Evolutionary conservation across 768 basidiomycete genomes (phyloP).

Genomic region (Termitomyces sp.): DNA sequence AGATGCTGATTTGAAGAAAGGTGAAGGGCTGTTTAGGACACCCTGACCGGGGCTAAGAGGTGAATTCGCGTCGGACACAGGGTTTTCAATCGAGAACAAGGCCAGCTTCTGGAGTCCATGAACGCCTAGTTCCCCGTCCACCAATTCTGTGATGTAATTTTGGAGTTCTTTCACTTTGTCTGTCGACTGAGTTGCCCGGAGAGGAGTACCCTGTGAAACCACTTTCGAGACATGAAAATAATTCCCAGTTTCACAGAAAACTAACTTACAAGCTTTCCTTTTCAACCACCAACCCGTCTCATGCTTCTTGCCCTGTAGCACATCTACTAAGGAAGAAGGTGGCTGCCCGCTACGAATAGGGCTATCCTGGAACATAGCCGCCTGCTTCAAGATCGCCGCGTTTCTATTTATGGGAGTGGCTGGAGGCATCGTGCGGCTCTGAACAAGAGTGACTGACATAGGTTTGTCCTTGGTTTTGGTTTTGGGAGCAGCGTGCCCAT

Average conservation of each 20-base stretch:
- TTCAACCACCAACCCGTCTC: constrained; percentile 87
- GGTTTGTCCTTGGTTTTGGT: constrained; percentile 40
- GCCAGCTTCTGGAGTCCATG: constrained; percentile 63
- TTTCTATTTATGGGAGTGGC: constrained; percentile 64
- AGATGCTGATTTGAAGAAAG: constrained; percentile 40
- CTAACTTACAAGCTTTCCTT: constrained; percentile 60
- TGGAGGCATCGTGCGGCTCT: constrained; percentile 36
- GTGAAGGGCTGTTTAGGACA: constrained; percentile 56
- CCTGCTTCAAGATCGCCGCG: constrained; percentile 63
- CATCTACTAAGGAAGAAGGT: constrained; percentile 64
- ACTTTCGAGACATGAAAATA: constrained; percentile 30
- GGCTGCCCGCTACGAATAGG: constrained; percentile 54
- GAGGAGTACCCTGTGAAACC: constrained; percentile 45
- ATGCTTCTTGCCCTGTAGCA: constrained; percentile 61
- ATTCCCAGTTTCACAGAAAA: not conserved
- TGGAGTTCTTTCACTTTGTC: constrained; percentile 51
- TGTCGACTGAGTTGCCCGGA: constrained; percentile 33
- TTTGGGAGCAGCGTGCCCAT: constrained; percentile 25
- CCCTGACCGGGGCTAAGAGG: constrained; percentile 53
- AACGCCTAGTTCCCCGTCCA: constrained; percentile 48
- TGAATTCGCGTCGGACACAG: constrained; percentile 49
- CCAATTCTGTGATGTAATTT: constrained; percentile 50
- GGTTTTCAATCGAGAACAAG: constrained; percentile 58
- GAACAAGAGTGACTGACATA: constrained; percentile 30
- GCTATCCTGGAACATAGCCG: constrained; percentile 79